Conservation (phyloP, 1,284 basidiomycete species). For the Trichosporon asahii region DNA sequence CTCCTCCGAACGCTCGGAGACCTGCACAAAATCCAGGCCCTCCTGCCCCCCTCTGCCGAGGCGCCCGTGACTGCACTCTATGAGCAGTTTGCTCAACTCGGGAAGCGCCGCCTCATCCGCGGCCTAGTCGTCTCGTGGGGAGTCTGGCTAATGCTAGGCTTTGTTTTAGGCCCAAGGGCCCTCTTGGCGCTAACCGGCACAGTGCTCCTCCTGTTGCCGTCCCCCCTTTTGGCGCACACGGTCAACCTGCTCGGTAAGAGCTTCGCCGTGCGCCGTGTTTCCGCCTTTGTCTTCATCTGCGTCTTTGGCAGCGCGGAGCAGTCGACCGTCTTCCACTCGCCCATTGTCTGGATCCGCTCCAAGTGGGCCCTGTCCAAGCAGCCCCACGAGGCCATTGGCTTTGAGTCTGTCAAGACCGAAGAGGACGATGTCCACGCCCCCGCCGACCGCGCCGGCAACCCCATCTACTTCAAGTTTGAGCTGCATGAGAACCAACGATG, state of each 20-base stretch:
- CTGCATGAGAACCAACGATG: constrained; percentile 93
- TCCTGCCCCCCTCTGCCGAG: constrained; percentile 43
- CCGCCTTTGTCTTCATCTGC: constrained; percentile 43
- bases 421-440: constrained; percentile 29
- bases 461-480: constrained; percentile 74
- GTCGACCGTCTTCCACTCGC: constrained; percentile 34
- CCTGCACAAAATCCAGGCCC: constrained; percentile 46
- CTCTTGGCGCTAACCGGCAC: constrained; percentile 45
- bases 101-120: constrained; percentile 34
- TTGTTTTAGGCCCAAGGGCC: constrained; percentile 33
- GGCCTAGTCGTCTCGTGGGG: constrained; percentile 47
- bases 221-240: constrained; percentile 44
- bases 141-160: constrained; percentile 44
- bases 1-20: constrained; percentile 53
- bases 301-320: constrained; percentile 45
- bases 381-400: constrained; percentile 41
- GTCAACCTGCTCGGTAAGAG: constrained; percentile 41
- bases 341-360: constrained; percentile 40
- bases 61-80: constrained; percentile 30
- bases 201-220: constrained; percentile 45
- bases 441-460: constrained; percentile 30
- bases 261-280: constrained; percentile 37
- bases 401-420: constrained; percentile 21
- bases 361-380: constrained; percentile 48
- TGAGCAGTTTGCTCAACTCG: constrained; percentile 39